Evolutionary conservation across 495 filamentous ascomycete species (phyloP), one percentile per base, ranked within the genome.

Genomic region (Parathielavia hyrcaniae): DNA sequence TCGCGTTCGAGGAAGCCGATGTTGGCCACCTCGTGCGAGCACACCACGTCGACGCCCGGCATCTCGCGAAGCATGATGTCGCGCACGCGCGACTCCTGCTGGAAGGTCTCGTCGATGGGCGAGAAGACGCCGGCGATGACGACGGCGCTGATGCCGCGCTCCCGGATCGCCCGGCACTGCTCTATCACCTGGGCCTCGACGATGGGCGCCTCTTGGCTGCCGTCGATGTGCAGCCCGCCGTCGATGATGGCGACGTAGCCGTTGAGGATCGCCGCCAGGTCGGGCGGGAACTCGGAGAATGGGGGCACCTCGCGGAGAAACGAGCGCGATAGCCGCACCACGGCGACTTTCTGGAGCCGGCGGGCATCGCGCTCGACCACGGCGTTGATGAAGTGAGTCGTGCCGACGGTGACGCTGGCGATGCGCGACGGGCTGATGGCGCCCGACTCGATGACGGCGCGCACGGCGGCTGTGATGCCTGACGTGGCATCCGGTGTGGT

Each of bases 351-450:
- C 10, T 71, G 71, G 26, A 85, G 67, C 5, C 79, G 75, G 13
- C 71, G 58, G 16, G 73, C 67, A 64, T 86, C 81, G 10, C 75
- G 67, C 64, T 84, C 79, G 9, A 84, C 72, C 38, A 86, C 79
- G 9, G 83, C 82, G 64, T 86, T 86, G 58, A 86, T 77, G 66
- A 84, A 86, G 62, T 81, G 78, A 0, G 82, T 85, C 2, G 83
- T 86, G 16, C 83, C 83, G 57, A 86, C 81, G 22, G 80, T 82
- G 5, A 85, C 80, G 55, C 75, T 79, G 11, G 76, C 76, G 16
- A 86, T 72, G 26, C 75, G 58, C 2, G 63, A 61, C 7, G 73
- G 64, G 13, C 64, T 58, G 46, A 82, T 69, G 22, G 50, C 58
- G 3, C 75, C 67, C 13, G 72, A 67, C 39, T 67, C 36, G 51